Evolutionary conservation across 768 basidiomycete species (phyloP), one percentile per base, ranked within the genome.

Genomic region (Boletus coccyginus): DNA sequence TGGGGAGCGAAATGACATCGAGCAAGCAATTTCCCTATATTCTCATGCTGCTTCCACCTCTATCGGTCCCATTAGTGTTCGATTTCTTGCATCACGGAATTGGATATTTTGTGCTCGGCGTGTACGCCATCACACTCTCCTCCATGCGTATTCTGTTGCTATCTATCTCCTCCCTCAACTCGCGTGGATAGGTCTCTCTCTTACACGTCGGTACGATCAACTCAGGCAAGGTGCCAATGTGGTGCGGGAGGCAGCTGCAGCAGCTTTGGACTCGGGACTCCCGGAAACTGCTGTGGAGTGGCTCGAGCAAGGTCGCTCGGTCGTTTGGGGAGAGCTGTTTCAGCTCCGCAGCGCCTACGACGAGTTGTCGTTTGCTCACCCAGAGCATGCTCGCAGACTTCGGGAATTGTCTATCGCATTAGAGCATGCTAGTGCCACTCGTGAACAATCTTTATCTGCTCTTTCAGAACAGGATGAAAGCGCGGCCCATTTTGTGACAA

Each of bases 211-310:
- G 35, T 61, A 63, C 17, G 52, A 48, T 24, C 46, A 53, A 13
- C 56, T 68, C 27, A 16, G 7, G 10, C 38, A 7, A 49, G 39
- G 46, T 19, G 56, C 54, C 19, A 56, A 46, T 36, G 36, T 68
- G n/a, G 66, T 58, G 0, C 56, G 65, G 14, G 66, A 65, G 11
- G 66, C 66, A 2, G 66, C 66, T 0, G 63, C 66, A 5, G 56
- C 59, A 7, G 62, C 67, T 13, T 52, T 66, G 48, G 55, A 51
- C 27, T 44, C 39, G 19, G 55, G 58, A 11, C 24, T 24, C 7
- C 47, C 32, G 17, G 48, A 56, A 33, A 56, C 32, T 1, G 58
- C 58, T 6, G 46, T 56, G 16, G 58, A 59, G 31, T 59, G 58
- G 58, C 58, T 59, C 10, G 58, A 59, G 16, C 58, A 59, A 24